Evolutionary conservation across 331 rosid species (phyloP).

Genomic region (Quercus lobata): DNA sequence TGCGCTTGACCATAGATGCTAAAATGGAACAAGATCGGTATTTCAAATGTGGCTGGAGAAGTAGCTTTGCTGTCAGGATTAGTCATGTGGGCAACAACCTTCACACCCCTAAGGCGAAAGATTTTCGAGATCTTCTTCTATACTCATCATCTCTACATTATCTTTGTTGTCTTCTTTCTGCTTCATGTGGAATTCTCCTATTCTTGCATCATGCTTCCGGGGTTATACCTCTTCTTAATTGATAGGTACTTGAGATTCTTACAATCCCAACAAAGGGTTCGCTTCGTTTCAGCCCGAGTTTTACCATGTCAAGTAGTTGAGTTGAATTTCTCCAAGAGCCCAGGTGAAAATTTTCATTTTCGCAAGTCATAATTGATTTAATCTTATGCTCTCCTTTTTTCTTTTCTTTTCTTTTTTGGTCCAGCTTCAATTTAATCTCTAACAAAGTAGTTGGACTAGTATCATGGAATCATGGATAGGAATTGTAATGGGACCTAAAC

Average conservation of each 20-base stretch:
- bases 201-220: slow-evolving; percentile 51
- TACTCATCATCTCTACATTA: slow-evolving; percentile 48
- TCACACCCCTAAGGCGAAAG: slow-evolving; percentile 42
- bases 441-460: too few species aligned
- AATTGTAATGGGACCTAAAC: too few species aligned
- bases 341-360: slow-evolving; percentile 26
- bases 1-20: slow-evolving; percentile 34
- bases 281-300: slow-evolving; percentile 40
- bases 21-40: slow-evolving; percentile 44
- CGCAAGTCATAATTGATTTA: not conserved
- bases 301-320: slow-evolving; percentile 56
- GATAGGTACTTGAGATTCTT: slow-evolving; percentile 53
- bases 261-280: slow-evolving; percentile 43
- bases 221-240: slow-evolving; percentile 54
- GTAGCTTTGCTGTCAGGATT: slow-evolving; percentile 40
- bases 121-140: slow-evolving; percentile 54
- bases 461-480: too few species aligned
- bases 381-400: not conserved
- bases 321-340: slow-evolving; percentile 56
- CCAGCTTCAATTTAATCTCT: too few species aligned
- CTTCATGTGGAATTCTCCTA: slow-evolving; percentile 58
- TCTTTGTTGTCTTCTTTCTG: slow-evolving; percentile 54
- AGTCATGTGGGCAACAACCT: slow-evolving; percentile 46
- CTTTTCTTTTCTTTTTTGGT: too few species aligned
- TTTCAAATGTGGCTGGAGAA: slow-evolving; percentile 59